These are phyloP conservation scores for Phytophthora crassamura DNA, from an alignment of 352 stramenopile species.

Conservation along the genomic window DNA sequence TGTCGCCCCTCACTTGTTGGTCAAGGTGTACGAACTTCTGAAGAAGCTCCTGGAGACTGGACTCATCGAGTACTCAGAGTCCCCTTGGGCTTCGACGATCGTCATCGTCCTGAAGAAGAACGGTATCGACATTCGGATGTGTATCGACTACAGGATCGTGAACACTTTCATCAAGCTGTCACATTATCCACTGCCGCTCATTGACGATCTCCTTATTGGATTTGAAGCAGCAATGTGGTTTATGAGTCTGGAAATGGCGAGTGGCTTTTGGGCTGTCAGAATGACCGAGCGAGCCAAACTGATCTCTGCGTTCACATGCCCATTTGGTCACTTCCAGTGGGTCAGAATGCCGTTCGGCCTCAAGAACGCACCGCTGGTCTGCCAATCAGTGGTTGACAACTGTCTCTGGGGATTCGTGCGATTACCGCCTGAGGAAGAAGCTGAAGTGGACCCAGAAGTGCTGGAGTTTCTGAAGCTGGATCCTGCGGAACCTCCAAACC, in stretches of 20 bases:
- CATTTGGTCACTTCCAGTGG: conserved; percentile 5
- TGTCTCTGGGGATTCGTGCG: conserved; percentile 5
- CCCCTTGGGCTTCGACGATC: not conserved
- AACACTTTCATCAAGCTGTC: not conserved
- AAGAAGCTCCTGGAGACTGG: conserved; percentile 5
- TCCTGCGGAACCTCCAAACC: no score
- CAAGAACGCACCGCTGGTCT: not conserved
- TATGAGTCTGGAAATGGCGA: conserved; percentile 13
- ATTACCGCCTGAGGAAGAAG: no score
- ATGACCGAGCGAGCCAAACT: not conserved
- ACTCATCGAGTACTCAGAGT: conserved; percentile 6
- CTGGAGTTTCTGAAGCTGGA: no score
- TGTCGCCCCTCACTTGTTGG: not conserved
- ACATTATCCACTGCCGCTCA: not conserved
- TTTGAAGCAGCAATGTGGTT: conserved; percentile 4
- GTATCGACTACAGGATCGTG: conserved; percentile 2
- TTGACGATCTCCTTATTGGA: not conserved
- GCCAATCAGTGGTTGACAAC: not conserved
- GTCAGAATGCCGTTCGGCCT: not conserved
- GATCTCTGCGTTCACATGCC: not conserved
- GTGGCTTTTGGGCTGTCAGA: no score
- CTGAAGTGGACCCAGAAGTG: no score
- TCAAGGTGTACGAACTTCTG: conserved; percentile 4
- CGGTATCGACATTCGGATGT: not conserved
- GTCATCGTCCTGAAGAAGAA: conserved; percentile 7